Evolutionary conservation across 352 stramenopile genomes (phyloP).

Genomic region (Saprolegnia parasitica): DNA sequence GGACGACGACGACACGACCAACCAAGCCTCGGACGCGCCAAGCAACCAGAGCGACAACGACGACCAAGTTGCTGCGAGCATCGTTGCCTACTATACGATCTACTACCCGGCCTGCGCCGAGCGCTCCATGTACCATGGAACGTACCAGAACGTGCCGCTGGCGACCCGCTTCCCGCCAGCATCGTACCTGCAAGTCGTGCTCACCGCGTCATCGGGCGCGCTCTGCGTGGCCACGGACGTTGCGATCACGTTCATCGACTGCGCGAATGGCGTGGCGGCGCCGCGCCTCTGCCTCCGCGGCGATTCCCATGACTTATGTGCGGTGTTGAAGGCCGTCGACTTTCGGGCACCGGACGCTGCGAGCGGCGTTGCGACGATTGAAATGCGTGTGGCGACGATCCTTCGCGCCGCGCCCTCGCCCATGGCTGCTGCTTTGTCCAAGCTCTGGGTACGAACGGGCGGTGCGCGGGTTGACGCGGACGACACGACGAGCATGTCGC

Average conservation of each 20-base stretch:
- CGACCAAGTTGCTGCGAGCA: background rate
- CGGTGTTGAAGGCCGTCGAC: background rate
- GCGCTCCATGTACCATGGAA: constrained; percentile 1
- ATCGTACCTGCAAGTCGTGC: background rate
- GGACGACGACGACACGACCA: background rate
- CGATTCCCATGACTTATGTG: background rate
- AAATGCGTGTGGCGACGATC: background rate
- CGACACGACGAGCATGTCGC: background rate
- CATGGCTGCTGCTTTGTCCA: background rate
- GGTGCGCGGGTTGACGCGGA: background rate
- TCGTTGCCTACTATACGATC: background rate
- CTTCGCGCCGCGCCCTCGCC: background rate
- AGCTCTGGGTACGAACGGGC: background rate
- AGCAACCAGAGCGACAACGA: background rate
- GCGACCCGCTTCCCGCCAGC: background rate
- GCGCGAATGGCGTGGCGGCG: background rate
- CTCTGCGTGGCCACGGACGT: background rate
- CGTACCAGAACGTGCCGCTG: background rate
- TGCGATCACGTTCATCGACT: background rate
- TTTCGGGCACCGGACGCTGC: background rate
- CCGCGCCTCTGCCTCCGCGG: background rate
- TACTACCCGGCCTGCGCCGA: background rate
- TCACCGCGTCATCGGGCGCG: background rate
- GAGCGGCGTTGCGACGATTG: background rate
- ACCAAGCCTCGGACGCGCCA: background rate